Evolutionary conservation across 2,329 filamentous ascomycete species (phyloP).

Genomic region (Fusarium proliferatum): DNA sequence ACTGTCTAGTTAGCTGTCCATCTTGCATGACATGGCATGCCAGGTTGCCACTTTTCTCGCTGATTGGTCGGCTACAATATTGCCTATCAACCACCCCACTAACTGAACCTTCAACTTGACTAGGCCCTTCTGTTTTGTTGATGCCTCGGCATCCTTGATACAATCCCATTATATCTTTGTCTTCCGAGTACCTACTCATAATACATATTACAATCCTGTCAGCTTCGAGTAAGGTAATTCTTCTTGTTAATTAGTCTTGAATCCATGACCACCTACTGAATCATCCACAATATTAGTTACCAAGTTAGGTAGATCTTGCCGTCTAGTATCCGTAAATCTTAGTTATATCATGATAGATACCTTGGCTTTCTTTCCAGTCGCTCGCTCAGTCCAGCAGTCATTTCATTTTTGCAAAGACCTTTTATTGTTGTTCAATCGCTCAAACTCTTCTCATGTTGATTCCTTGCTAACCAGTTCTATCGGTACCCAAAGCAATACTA

Average conservation of each 20-base stretch:
- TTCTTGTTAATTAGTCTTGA: not conserved
- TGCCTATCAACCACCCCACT: slow-evolving; percentile 3
- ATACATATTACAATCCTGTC: not conserved
- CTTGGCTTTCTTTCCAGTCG: not conserved
- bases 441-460: slow-evolving; percentile 24
- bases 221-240: not conserved
- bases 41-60: slow-evolving; percentile 22
- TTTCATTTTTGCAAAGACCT: not conserved
- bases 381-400: not conserved
- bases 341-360: not conserved
- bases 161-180: not conserved
- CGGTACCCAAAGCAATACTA: slow-evolving; percentile 38
- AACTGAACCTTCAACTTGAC: not conserved
- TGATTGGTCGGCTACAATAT: slow-evolving; percentile 40
- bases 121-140: not conserved
- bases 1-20: not conserved
- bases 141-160: not conserved
- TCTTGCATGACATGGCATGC: not conserved
- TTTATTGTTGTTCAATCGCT: slow-evolving; percentile 4
- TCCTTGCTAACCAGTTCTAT: slow-evolving; percentile 35
- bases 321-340: not conserved
- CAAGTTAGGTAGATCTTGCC: not conserved
- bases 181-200: not conserved
- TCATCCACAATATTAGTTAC: slow-evolving; percentile 9
- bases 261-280: slow-evolving; percentile 10